Conservation (phyloP, 345 rosid genomes). For the Excoecaria agallocha region DNA sequence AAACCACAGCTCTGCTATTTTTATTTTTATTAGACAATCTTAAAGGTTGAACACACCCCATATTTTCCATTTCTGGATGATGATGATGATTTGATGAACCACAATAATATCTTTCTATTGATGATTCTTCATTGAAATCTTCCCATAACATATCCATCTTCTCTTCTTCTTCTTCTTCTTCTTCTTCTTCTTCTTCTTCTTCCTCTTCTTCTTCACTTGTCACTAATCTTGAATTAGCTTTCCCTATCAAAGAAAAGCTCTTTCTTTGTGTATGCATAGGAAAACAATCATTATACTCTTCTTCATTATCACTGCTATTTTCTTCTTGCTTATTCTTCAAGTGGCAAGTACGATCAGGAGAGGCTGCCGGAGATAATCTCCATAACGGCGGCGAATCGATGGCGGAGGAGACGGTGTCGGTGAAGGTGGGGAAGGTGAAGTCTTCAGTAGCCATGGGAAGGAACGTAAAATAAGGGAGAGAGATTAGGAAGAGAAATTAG, state of each 20-base stretch:
- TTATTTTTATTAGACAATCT: constrained; percentile 25
- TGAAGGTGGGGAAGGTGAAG: constrained; percentile 62
- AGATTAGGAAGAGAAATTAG: not conserved
- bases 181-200: constrained; percentile 38
- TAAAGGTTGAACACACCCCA: constrained; percentile 32
- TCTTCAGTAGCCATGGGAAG: constrained; percentile 44
- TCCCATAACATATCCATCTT: constrained; percentile 91
- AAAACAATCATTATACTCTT: not conserved
- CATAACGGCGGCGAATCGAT: constrained; percentile 77
- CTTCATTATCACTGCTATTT: not conserved
- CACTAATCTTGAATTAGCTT: not conserved
- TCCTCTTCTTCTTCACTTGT: constrained; percentile 1
- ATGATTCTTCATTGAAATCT: constrained; percentile 61
- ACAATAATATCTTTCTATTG: constrained; percentile 16
- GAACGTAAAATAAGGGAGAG: not conserved
- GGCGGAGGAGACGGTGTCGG: constrained; percentile 24
- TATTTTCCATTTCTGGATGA: not conserved
- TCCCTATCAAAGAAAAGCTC: constrained; percentile 39
- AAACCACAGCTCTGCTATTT: constrained; percentile 18
- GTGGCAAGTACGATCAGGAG: constrained; percentile 16
- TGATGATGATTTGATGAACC: not conserved
- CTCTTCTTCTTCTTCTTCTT: constrained; percentile 24
- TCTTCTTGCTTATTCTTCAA: constrained; percentile 5
- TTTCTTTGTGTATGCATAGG: constrained; percentile 14
- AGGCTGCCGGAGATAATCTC: constrained; percentile 43